phyloP scores from a whole-genome alignment of 768 basidiomycete species.

The Lactarius pseudohatsudake region DNA sequence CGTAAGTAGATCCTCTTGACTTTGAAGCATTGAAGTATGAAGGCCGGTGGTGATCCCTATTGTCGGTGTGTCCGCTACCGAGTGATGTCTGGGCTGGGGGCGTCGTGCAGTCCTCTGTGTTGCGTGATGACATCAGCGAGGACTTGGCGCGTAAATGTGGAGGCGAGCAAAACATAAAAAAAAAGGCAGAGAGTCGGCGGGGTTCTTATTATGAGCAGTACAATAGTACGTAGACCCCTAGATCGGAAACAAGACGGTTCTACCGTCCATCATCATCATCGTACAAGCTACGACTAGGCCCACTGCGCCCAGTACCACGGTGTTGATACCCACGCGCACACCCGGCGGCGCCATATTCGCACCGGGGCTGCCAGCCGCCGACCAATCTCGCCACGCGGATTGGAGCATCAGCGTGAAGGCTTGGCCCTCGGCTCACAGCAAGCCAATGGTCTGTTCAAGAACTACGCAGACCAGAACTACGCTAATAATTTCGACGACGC shows the following conservation, averaged over 20 bases:
- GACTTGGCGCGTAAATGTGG: no score
- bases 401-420: slow-evolving; percentile 78
- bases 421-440: slow-evolving; percentile 73
- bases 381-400: slow-evolving; percentile 77
- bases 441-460: slow-evolving; percentile 55
- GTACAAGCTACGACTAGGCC: slow-evolving; percentile 12
- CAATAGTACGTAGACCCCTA: not conserved
- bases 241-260: not conserved
- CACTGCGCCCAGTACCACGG: not conserved
- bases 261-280: not conserved
- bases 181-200: no score
- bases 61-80: no score
- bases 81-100: no score
- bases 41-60: no score
- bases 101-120: no score
- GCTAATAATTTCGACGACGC: slow-evolving; percentile 62
- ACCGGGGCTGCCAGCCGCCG: slow-evolving; percentile 52
- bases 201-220: not conserved
- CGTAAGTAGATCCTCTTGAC: no score
- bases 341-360: slow-evolving; percentile 39
- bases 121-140: no score
- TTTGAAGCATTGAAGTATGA: no score
- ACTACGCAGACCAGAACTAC: slow-evolving; percentile 61
- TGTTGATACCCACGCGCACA: not conserved
- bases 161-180: no score